Conservation (phyloP, 1,284 basidiomycete genomes). For the Ceraceosorus guamensis region DNA sequence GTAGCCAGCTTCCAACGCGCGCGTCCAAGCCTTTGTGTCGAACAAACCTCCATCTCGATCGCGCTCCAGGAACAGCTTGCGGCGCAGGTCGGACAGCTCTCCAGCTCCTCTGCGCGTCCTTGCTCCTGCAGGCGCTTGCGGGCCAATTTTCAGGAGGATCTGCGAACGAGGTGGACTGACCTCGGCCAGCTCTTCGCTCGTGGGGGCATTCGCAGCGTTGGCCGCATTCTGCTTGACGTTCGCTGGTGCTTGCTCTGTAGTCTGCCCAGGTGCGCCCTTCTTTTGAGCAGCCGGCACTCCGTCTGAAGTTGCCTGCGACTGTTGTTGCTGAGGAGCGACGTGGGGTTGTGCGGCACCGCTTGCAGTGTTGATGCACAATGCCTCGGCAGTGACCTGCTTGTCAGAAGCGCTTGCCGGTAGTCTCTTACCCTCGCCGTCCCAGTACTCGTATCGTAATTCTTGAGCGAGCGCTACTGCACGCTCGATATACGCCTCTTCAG, state of each 20-base stretch:
- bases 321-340: neutral
- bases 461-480: conserved; percentile 55
- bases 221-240: conserved; percentile 21
- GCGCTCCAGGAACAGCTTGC: conserved; percentile 53
- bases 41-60: conserved; percentile 55
- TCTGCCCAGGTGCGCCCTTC: conserved; percentile 11
- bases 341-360: conserved; percentile 9
- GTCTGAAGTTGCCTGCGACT: neutral
- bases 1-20: conserved; percentile 56
- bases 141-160: conserved; percentile 15
- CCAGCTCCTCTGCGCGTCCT: conserved; percentile 20
- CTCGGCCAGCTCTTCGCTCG: conserved; percentile 8
- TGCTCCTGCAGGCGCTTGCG: conserved; percentile 15
- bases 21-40: conserved; percentile 57
- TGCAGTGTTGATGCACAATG: conserved; percentile 3
- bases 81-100: conserved; percentile 22
- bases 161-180: conserved; percentile 11
- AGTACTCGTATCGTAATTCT: conserved; percentile 48
- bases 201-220: conserved; percentile 14
- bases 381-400: conserved; percentile 3
- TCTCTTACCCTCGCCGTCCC: conserved; percentile 8
- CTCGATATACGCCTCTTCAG: conserved; percentile 55
- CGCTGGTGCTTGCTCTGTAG: conserved; percentile 11
- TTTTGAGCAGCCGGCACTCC: conserved; percentile 4
- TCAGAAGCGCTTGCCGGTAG: conserved; percentile 2